phyloP scores from a whole-genome alignment of 2,329 filamentous ascomycete genomes.

The Trichoderma harzianum region DNA sequence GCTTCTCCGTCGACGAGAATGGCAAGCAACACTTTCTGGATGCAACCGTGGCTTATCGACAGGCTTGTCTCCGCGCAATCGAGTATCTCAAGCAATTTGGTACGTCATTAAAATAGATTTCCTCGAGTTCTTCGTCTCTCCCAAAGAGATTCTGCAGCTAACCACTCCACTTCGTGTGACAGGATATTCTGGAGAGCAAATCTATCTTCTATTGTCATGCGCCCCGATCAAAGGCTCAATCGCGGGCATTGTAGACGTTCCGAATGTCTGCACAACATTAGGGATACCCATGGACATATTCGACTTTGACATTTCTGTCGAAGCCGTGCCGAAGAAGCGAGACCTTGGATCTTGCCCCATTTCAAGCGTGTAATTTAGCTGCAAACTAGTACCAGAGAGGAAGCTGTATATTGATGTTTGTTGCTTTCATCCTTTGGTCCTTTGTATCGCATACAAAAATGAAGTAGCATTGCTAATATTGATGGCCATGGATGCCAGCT shows the following conservation, averaged over 20 bases:
- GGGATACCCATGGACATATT: slow-evolving; percentile 92
- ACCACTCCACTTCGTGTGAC: not conserved
- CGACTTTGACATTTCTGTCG: slow-evolving; percentile 75
- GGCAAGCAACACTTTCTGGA: slow-evolving; percentile 91
- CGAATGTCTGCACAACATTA: slow-evolving; percentile 86
- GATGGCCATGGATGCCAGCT: not conserved
- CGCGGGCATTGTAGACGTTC: slow-evolving; percentile 86
- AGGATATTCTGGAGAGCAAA: slow-evolving; percentile 70
- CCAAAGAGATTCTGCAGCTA: not conserved
- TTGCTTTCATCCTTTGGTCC: not conserved
- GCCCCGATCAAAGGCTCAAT: slow-evolving; percentile 86
- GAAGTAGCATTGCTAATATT: not conserved
- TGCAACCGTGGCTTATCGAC: slow-evolving; percentile 79
- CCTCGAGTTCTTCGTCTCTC: not conserved
- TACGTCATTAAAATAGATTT: not conserved
- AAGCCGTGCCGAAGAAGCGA: slow-evolving; percentile 24
- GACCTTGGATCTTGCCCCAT: slow-evolving; percentile 25
- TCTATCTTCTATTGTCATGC: slow-evolving; percentile 80
- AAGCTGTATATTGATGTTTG: not conserved
- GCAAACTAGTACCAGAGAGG: not conserved
- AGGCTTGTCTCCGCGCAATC: slow-evolving; percentile 62
- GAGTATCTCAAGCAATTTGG: slow-evolving; percentile 38
- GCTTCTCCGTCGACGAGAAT: slow-evolving; percentile 82
- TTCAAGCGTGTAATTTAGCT: slow-evolving; percentile 7
- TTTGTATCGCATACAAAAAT: not conserved